These are phyloP conservation scores for Colletotrichum sp. DNA, from an alignment of 2,329 filamentous ascomycete species.

Conservation along the genomic window DNA sequence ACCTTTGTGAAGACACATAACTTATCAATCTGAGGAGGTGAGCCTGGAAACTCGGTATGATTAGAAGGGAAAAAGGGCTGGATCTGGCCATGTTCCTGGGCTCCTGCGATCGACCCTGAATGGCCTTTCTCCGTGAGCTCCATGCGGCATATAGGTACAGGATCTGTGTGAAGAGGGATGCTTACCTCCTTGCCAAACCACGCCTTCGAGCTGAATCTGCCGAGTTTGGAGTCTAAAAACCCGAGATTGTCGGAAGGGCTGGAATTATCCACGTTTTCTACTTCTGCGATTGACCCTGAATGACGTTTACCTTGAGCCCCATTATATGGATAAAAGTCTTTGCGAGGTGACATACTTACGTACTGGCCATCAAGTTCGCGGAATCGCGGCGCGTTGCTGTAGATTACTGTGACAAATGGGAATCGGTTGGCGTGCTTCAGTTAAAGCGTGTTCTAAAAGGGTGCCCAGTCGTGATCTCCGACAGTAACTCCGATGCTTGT, in stretches of 20 bases:
- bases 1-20: no score
- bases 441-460: neutral
- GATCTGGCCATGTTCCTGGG: neutral
- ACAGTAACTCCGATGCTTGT: neutral
- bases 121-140: neutral
- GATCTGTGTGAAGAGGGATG: neutral
- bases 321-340: neutral
- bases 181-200: neutral
- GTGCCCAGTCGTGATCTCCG: neutral
- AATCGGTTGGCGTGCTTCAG: neutral
- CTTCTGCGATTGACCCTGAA: neutral
- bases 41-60: neutral
- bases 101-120: neutral
- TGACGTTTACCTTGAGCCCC: neutral
- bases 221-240: fast-evolving
- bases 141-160: neutral
- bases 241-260: neutral
- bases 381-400: neutral
- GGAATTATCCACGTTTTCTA: neutral
- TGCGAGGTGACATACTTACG: no score
- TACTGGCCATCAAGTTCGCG: neutral
- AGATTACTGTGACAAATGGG: neutral
- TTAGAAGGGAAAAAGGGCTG: neutral
- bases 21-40: neutral
- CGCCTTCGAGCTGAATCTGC: neutral